These are phyloP conservation scores for Detonula confervacea DNA, from an alignment of 352 stramenopile genomes.

Conservation along the genomic window DNA sequence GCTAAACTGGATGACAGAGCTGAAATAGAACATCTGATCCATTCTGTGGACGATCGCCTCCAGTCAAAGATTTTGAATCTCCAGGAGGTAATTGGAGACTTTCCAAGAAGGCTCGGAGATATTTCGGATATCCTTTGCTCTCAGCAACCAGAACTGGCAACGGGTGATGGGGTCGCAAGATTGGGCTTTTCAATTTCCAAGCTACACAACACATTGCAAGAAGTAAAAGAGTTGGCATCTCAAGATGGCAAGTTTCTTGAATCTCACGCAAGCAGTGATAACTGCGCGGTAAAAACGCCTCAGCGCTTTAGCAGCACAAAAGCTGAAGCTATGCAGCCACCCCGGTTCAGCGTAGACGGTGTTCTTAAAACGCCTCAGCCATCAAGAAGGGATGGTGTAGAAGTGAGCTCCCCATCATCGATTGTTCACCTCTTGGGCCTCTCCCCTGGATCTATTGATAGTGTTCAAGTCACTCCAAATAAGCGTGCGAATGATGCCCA, in stretches of 20 bases:
- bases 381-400: background rate
- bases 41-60: background rate
- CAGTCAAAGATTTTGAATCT: slow-evolving; percentile 4
- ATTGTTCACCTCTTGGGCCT: slow-evolving; percentile 2
- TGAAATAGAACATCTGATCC: slow-evolving; percentile 8
- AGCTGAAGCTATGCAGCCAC: background rate
- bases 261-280: background rate
- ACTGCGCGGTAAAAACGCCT: background rate
- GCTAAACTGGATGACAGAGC: background rate
- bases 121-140: no score
- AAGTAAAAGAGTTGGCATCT: slow-evolving; percentile 11
- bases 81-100: background rate
- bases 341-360: background rate
- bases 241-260: background rate
- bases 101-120: no score
- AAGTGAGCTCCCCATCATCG: background rate
- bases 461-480: background rate
- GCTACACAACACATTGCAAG: background rate
- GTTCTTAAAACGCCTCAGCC: background rate
- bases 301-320: background rate
- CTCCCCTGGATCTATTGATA: background rate
- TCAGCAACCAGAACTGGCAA: background rate
- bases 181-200: background rate
- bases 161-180: background rate
- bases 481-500: background rate